phyloP scores from a whole-genome alignment of 2,329 filamentous ascomycete genomes.

The Sporothrix phasma region DNA sequence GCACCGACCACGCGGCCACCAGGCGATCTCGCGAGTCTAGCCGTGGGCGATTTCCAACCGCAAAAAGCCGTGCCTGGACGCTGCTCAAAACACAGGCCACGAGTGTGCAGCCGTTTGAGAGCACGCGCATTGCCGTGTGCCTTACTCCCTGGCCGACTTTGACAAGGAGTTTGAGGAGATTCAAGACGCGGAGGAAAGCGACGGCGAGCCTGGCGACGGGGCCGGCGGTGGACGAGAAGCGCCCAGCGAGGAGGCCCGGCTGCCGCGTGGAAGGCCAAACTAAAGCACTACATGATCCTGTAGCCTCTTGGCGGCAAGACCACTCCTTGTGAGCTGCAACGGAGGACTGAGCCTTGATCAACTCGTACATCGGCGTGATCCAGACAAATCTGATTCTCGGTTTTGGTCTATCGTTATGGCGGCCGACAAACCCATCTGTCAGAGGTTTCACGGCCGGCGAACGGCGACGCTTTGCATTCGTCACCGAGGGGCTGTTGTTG shows the following conservation, averaged over 20 bases:
- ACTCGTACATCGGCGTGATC: conserved; percentile 86
- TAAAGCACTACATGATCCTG: conserved; percentile 94
- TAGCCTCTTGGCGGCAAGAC: conserved; percentile 96
- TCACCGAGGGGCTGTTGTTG: conserved; percentile 85
- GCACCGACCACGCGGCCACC: conserved; percentile 51
- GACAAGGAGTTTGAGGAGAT: conserved; percentile 69
- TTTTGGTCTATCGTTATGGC: no score
- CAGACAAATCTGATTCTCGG: conserved; percentile 97
- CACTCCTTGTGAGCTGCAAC: conserved; percentile 90
- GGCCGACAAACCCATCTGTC: conserved; percentile 65
- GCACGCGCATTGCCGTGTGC: conserved; percentile 31
- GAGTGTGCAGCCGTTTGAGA: conserved; percentile 51
- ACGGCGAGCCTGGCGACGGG: conserved; percentile 29
- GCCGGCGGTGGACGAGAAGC: not conserved
- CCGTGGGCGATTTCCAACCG: conserved; percentile 60
- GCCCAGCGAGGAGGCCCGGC: conserved; percentile 43
- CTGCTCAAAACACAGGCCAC: conserved; percentile 54
- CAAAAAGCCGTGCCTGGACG: conserved; percentile 58
- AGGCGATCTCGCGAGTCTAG: conserved; percentile 71
- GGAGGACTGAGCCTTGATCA: conserved; percentile 83
- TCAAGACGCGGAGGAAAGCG: conserved; percentile 35
- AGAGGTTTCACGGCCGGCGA: conserved; percentile 80
- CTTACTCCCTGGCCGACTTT: conserved; percentile 56
- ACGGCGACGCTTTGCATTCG: conserved; percentile 76
- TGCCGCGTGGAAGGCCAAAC: conserved; percentile 79